A percentile compares a stretch with the other conserved stretches of the same genome.
These are phyloP conservation scores for Ajuga chamaepitys DNA, from an alignment of 257 asterid species.

Conservation along the genomic window DNA sequence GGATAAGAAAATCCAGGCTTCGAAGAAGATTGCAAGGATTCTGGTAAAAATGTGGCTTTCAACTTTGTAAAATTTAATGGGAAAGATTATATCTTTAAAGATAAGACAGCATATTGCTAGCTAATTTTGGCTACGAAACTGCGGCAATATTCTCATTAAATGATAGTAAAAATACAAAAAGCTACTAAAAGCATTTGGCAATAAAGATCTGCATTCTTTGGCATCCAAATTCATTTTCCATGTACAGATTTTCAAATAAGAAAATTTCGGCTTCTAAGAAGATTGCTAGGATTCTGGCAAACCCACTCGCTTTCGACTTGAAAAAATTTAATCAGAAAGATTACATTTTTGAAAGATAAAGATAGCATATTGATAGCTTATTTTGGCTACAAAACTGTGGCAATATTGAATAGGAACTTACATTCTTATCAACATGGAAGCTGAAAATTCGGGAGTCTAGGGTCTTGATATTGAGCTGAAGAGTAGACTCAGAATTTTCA, in stretches of 20 bases:
- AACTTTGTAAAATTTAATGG: not conserved
- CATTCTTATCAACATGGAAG: constrained; percentile 55
- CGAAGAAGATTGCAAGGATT: not conserved
- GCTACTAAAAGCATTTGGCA: too few species aligned
- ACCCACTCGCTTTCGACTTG: not conserved
- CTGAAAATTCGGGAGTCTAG: constrained; percentile 54
- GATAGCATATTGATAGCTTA: not conserved
- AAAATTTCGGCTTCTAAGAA: not conserved
- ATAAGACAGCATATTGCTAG: not conserved
- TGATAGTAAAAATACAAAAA: too few species aligned
- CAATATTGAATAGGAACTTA: constrained; percentile 17
- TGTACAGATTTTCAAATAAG: not conserved
- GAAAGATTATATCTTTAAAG: not conserved
- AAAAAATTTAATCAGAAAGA: not conserved
- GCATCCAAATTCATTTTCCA: not conserved
- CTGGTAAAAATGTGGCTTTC: not conserved
- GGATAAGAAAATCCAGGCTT: not conserved
- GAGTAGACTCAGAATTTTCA: constrained; percentile 41
- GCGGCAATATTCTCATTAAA: not conserved
- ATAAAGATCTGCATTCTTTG: too few species aligned
- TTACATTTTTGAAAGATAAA: not conserved
- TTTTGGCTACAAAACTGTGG: not conserved
- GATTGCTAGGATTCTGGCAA: not conserved
- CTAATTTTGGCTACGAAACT: not conserved
- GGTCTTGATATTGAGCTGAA: constrained; percentile 76